Evolutionary conservation across 2,329 filamentous ascomycete genomes (phyloP).

Genomic region (Grosmannia penicillata): DNA sequence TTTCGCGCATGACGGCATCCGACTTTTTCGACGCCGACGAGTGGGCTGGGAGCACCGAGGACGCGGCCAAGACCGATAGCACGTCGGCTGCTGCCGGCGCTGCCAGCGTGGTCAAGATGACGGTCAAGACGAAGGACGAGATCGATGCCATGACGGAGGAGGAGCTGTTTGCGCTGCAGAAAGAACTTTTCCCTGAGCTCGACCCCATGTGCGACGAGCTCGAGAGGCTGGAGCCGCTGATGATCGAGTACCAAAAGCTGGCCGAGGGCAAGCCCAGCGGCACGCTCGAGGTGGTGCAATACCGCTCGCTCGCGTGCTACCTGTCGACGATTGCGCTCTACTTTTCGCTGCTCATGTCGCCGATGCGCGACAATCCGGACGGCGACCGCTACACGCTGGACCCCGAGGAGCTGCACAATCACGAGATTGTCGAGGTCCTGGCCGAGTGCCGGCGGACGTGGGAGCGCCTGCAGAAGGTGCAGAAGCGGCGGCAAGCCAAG

Average conservation of each 20-base stretch:
- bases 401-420: constrained; percentile 70
- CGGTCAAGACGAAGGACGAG: constrained; percentile 72
- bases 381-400: constrained; percentile 46
- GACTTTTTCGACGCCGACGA: constrained; percentile 91
- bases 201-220: constrained; percentile 75
- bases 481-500: constrained; percentile 16
- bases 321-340: constrained; percentile 82
- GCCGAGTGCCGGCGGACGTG: constrained; percentile 70
- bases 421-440: constrained; percentile 78
- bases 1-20: constrained; percentile 75
- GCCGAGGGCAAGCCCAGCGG: constrained; percentile 35
- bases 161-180: constrained; percentile 62
- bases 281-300: constrained; percentile 53
- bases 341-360: constrained; percentile 81
- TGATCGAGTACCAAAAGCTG: constrained; percentile 42
- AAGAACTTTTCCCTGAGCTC: constrained; percentile 80
- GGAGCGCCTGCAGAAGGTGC: constrained; percentile 57
- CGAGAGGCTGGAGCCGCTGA: constrained; percentile 50
- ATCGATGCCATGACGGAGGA: constrained; percentile 62
- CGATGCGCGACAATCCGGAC: constrained; percentile 40
- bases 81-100: constrained; percentile 24
- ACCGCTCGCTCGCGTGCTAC: constrained; percentile 72
- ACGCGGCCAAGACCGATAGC: no score
- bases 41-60: constrained; percentile 42
- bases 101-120: constrained; percentile 69